Evolutionary conservation across 805 yeast genomes (phyloP).

Genomic region (Kluyveromyces starmeri): DNA sequence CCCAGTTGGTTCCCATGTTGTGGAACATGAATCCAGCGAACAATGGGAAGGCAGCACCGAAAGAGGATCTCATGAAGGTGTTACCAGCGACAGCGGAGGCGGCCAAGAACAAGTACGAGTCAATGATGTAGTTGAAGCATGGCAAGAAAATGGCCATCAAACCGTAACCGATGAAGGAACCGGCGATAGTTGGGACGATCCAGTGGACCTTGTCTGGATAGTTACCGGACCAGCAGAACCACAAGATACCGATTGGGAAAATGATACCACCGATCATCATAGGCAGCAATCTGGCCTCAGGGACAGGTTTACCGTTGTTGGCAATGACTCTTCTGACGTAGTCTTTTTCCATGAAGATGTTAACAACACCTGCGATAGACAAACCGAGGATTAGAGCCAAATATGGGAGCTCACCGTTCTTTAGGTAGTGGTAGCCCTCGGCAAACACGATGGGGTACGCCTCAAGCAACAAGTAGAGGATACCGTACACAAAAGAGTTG

Average conservation of each 20-base stretch:
- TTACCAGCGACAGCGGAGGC: conserved; percentile 76
- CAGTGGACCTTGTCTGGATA: conserved; percentile 65
- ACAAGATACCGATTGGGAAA: conserved; percentile 72
- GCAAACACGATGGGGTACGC: conserved; percentile 69
- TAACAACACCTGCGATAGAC: conserved; percentile 46
- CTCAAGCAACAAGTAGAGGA: conserved; percentile 61
- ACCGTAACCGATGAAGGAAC: conserved; percentile 59
- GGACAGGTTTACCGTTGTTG: conserved; percentile 55
- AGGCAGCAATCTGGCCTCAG: conserved; percentile 73
- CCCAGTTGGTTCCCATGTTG: conserved; percentile 67
- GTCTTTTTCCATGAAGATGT: conserved; percentile 42
- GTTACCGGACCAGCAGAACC: conserved; percentile 86
- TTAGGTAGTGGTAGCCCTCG: conserved; percentile 46
- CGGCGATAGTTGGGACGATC: conserved; percentile 69
- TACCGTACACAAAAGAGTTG: conserved; percentile 74
- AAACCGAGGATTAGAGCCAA: conserved; percentile 66
- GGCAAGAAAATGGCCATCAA: conserved; percentile 60
- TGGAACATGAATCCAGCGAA: conserved; percentile 66
- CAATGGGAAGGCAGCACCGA: conserved; percentile 65
- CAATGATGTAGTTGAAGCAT: conserved; percentile 63
- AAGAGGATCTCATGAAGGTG: conserved; percentile 56
- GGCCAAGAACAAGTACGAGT: conserved; percentile 58
- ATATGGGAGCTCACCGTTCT: conserved; percentile 62
- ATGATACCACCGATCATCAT: conserved; percentile 63
- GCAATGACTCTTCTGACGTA: conserved; percentile 39